These are phyloP conservation scores for Primulina tabacum DNA, from an alignment of 257 asterid species.

Conservation along the genomic window DNA sequence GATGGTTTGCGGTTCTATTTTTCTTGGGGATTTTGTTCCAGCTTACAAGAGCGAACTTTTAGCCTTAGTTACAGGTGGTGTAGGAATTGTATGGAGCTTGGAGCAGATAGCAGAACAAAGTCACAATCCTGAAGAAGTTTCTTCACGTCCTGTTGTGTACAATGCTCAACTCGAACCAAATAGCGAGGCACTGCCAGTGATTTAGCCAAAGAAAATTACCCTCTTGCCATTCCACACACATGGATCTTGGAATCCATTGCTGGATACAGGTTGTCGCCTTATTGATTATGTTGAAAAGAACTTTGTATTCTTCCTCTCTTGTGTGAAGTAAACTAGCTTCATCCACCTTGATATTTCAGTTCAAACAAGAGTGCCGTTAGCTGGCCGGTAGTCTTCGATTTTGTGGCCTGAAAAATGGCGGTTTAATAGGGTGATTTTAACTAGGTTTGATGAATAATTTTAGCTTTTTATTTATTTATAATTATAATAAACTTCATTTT, in stretches of 20 bases:
- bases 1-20: conserved; percentile 52
- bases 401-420: too few relatives aligned
- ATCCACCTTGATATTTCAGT: too few relatives aligned
- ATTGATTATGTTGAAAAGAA: too few relatives aligned
- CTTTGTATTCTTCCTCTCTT: too few relatives aligned
- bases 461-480: too few relatives aligned
- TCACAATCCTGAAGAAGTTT: conserved; percentile 14
- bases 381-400: too few relatives aligned
- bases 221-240: conserved; percentile 57
- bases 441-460: too few relatives aligned
- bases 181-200: conserved; percentile 37
- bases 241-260: conserved; percentile 93
- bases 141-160: conserved; percentile 47
- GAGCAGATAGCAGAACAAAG: conserved; percentile 34
- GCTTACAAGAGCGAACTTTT: conserved; percentile 59
- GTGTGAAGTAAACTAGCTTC: background rate
- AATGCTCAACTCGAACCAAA: conserved; percentile 45
- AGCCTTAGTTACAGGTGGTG: conserved; percentile 61
- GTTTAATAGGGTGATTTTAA: too few relatives aligned
- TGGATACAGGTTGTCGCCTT: conserved; percentile 49
- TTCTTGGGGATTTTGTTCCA: conserved; percentile 58
- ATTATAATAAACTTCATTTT: too few relatives aligned
- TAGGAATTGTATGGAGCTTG: conserved; percentile 50
- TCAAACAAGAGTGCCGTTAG: too few relatives aligned
- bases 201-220: conserved; percentile 33